These are phyloP conservation scores for Oxytropis ochrocephala DNA, from an alignment of 306 rosid species.

Conservation along the genomic window DNA sequence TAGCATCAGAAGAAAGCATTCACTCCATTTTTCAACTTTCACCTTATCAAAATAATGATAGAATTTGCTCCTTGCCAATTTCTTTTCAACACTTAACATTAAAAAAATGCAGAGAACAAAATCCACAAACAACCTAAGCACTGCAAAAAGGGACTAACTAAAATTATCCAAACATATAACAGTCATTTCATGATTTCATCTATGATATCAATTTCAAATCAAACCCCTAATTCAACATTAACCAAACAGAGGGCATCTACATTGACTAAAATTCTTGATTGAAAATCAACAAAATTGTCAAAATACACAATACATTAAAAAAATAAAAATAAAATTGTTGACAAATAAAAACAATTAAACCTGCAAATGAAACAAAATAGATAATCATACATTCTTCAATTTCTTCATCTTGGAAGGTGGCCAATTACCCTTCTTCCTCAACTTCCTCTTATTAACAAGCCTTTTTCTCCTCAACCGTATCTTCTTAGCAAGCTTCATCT, in stretches of 20 bases:
- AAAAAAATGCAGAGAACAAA: background rate
- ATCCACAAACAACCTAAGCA: background rate
- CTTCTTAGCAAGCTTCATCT: slow-evolving; percentile 85
- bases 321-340: background rate
- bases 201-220: background rate
- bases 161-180: background rate
- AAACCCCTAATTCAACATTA: slow-evolving; percentile 4
- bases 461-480: slow-evolving; percentile 73
- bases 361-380: slow-evolving; percentile 27
- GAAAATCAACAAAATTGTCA: slow-evolving; percentile 18
- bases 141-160: background rate
- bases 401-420: slow-evolving; percentile 96
- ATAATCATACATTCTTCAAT: slow-evolving; percentile 61
- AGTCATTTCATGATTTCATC: background rate
- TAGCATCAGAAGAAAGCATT: background rate
- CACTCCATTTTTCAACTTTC: background rate
- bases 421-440: slow-evolving; percentile 96
- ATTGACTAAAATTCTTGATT: background rate
- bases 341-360: slow-evolving; percentile 14
- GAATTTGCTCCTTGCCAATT: background rate
- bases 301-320: slow-evolving; percentile 6
- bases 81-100: background rate
- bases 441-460: slow-evolving; percentile 59
- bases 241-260: background rate
- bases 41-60: background rate